Evolutionary conservation across 352 stramenopile species (phyloP).

Genomic region (Phytophthora niederhauseri): DNA sequence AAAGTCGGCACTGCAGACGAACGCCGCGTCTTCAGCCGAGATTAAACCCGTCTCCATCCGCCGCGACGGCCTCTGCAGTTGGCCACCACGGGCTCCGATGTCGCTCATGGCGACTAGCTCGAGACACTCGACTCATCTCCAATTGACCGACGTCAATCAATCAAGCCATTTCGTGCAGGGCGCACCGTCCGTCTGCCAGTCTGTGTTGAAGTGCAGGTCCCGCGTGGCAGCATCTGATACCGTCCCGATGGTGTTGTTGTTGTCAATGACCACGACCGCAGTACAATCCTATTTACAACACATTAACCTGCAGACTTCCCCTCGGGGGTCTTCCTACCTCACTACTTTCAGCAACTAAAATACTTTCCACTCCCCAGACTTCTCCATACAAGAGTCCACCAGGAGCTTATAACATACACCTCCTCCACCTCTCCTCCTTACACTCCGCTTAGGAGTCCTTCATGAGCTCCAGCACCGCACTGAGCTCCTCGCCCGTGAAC

Average conservation of each 20-base stretch:
- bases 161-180: conserved; percentile 8
- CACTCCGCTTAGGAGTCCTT: conserved; percentile 41
- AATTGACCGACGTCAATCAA: conserved; percentile 2
- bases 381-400: background rate
- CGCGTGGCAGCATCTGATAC: conserved; percentile 18
- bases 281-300: conserved; percentile 39
- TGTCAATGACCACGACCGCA: conserved; percentile 31
- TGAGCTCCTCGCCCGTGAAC: conserved; percentile 58
- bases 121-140: conserved; percentile 7
- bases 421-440: background rate
- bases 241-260: background rate
- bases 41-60: conserved; percentile 3
- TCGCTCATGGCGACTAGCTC: background rate
- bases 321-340: background rate
- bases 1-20: background rate
- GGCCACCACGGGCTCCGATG: background rate
- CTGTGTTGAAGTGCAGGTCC: conserved; percentile 18
- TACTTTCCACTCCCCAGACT: conserved; percentile 22
- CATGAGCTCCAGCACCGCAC: conserved; percentile 55
- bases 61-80: background rate
- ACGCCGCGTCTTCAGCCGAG: background rate
- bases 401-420: conserved; percentile 36
- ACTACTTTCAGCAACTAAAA: conserved; percentile 30
- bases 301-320: conserved; percentile 18
- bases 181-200: conserved; percentile 8